Base-by-base conservation (phyloP, 2,329 filamentous ascomycete species). In the Phialophora verrucosa region DNA sequence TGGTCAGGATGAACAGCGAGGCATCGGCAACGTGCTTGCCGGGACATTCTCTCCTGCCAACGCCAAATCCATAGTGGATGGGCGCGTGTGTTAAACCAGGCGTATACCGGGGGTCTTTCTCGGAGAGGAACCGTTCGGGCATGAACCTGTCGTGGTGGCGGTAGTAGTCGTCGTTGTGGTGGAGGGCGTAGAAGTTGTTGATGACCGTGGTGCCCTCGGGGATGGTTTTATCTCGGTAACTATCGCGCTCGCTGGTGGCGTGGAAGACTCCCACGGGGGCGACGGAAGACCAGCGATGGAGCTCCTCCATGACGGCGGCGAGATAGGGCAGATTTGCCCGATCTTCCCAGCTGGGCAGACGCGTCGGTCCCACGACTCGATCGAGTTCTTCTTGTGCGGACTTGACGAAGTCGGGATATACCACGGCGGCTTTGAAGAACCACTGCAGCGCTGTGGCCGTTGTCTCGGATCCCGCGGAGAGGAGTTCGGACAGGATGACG, bases 351-450 rank as follows among this genome's bases (percentile, higher is more conserved):
- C 66, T 73, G 1, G 79, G 79, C 2, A 76, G 71, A 3, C 78
- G 73, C 42, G 64, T 56, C 5, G 17, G 57, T 10, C 69, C 69
- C 6, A 70, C 62, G 11, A 80, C 74, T 0, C 59, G 50, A 60
- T 81, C 78, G 3, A 82, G 69, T 62, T 81, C 79, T 20, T 72
- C 44, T 44, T 75, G 73, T 10, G 76, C 60, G 54, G 70, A 68
- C 50, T 78, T 78, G 67, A 88, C 87, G 1, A 81, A 80, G 1
- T 83, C 81, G 0, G 89, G 89, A 70, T 80, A 82, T 7, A 80
- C 20, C 8, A 68, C 44, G 3, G 59, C 56, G 10, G 66, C 66
- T 35, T 65, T 68, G 55, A 68, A 65, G 59, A 68, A 65, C 63
- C 63, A 65, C 38, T 68, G 66, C 3, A 68, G 66, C 20, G 63